Base-by-base conservation (phyloP, 371 early-diverging fungal genomes). In the Apophysomyces variabilis region DNA sequence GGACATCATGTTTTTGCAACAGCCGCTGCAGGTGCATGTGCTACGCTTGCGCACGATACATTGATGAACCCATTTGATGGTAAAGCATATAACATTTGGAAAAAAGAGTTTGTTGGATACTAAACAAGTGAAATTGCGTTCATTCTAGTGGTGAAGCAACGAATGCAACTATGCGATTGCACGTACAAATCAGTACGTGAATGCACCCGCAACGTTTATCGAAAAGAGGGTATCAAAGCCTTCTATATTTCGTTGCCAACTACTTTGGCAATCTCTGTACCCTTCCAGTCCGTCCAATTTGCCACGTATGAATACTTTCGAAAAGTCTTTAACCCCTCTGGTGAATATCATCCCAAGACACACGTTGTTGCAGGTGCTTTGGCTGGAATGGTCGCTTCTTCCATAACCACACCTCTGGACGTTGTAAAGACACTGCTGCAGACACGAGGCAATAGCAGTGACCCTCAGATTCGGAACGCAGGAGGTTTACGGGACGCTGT, bases 211-310 rank as follows among this genome's bases (percentile, higher is more conserved):
- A 68, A 78, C 8, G 87, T 95, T 4, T 74, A 89, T 50, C 64
- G 76, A 16, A 80, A 72, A 5, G 97, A 97, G 76, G 97, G 97
- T 3, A 39, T 93, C 26, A 71, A 75, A 8, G 94, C 96, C 1
- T 95, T 97, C 68, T 97, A 95, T 70, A 83, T 95, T 9, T 96
- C 96, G 0, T 92, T 94, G 66, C 97, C 97, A 2, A 95, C 95
- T 1, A 96, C 96, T 1, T 76, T 97, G 57, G 76, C 89, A 44
- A 94, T 97, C 92, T 90, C 90, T 38, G 87, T 96, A 56, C 97
- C 97, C 7, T 96, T 94, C 80, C 95, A 96, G 71, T 84, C 92
- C 1, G 85, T 96, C 46, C 96, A 96, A 68, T 97, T 96, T 73
- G 85, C 91, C 14, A 86, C 92, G 14, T 97, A 97, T 81, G 97